A percentile compares a stretch with the other conserved stretches of the same genome.
These are phyloP conservation scores for Excoecaria cochinchinensis DNA, from an alignment of 345 rosid species.

Conservation along the genomic window DNA sequence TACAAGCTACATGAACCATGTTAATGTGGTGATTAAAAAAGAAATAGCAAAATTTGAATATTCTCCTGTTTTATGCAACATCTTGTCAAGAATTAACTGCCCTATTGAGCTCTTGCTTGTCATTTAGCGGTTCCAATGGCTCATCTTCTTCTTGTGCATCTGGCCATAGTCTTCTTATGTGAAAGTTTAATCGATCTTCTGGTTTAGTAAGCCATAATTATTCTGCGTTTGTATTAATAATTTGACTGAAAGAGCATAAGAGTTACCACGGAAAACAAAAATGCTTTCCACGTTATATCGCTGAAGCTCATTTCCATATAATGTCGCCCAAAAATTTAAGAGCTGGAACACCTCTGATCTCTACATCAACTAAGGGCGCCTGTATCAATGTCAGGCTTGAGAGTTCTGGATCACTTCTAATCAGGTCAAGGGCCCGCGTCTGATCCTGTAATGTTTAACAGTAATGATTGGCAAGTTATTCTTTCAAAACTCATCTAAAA, in stretches of 20 bases:
- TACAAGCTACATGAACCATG: background rate
- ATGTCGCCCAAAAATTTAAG: conserved; percentile 86
- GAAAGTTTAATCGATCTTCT: background rate
- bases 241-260: background rate
- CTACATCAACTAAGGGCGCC: conserved; percentile 90
- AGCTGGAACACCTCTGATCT: conserved; percentile 96
- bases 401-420: conserved; percentile 71
- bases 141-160: conserved; percentile 7
- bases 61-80: background rate
- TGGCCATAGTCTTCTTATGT: background rate
- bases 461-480: background rate
- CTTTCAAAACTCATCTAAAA: background rate
- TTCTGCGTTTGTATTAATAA: background rate
- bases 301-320: conserved; percentile 72
- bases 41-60: background rate
- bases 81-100: background rate
- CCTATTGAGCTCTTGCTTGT: background rate
- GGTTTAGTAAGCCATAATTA: background rate
- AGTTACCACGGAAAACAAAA: background rate
- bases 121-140: background rate
- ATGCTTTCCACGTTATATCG: background rate
- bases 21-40: background rate
- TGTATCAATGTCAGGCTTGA: conserved; percentile 62
- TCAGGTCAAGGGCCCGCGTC: conserved; percentile 85
- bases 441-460: conserved; percentile 64